Base-by-base conservation (phyloP, 192 early-diverging fungal genomes). In the Backusella tarrabulga region DNA sequence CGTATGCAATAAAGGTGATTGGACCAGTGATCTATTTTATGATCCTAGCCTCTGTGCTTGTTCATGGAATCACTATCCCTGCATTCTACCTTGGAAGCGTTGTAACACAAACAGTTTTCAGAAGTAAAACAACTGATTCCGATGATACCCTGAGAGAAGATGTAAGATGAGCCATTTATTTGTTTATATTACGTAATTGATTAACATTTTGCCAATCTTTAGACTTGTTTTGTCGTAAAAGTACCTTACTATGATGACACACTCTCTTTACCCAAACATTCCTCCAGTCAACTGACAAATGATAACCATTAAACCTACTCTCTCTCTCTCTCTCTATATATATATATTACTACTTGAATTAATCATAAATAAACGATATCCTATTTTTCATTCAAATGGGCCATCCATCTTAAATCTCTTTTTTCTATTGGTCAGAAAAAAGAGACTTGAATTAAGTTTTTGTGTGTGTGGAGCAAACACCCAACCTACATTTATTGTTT, bases 1-100 rank as follows among this genome's bases (percentile, higher is more conserved):
- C 73, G 1, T 74, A 75, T 68, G 81, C 81, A 14, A 50, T 74
- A 1, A 73, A 19, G 2, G 72, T 88, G 7, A 72, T 87, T 12
- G 77, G 82, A 19, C 91, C 92, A 11, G 83, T 94, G 2, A 88
- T 93, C 1, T 85, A 87, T 73, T 91, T 93, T 42, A 66, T 95
- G 76, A 92, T 97, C 8, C 79, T 96, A 23, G 79, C 89, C 4
- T 93, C 91, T 15, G 90, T 97, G 4, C 34, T 97, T 8, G 87
- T 94, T 38, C 95, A 97, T 72, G 95, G 95, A 44, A 83, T 91
- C 17, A 92, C 93, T 0, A 90, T 96, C 14, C 90, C 91, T 11
- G 71, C 95, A 54, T 87, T 94, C 34, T 85, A 93, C 36, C 79
- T 93, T 68, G 84, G 87, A 19, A 81, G 83, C 4, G 78, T 76